Base-by-base conservation (phyloP, 495 filamentous ascomycete species). In the Talaromyces thailandensis region DNA sequence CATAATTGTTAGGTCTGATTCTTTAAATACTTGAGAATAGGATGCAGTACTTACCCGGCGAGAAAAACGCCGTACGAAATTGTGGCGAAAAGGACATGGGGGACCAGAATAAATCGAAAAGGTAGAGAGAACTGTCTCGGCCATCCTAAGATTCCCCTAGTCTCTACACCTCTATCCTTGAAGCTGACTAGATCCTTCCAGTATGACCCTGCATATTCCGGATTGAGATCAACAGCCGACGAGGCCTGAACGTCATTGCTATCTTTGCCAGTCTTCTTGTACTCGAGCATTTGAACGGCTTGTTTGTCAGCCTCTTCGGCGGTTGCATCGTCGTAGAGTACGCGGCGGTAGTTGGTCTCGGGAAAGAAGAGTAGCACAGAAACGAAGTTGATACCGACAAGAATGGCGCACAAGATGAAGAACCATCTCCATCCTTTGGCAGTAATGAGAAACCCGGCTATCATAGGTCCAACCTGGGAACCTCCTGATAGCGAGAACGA, bases 401-500 rank as follows among this genome's bases (percentile, higher is more conserved):
- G 63, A 51, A 73, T 73, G n/a, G 68, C 58, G 29, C 71, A 73
- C 23, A 73, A 64, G 28, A 71, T 71, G 60, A 71, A 73, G 55
- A 73, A 73, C 71, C 71, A 73, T 23, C 71, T 64, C 71, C 71
- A 73, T 37, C 71, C 71, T 29, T 64, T 63, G 14, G 71, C 65
- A 43, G 61, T 32, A 1, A 73, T 68, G 26, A 73, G 69, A 32
- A 70, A 73, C 6, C 71, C 71, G 0, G 71, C 71, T 24, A 73
- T 73, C 24, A 73, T 63, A 11, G 67, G 72, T 16, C 70, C 73
- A 52, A 68, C 65, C 52, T 71, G 69, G 4, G 68, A 72, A 2
- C 75, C 75, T 16, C 71, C 73, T n/a, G 72, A 72, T n/a, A 77
- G 66, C 32, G 66, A 71, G 1, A 73, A 66, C 7, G 73, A 68